Conservation (phyloP, 176 grass and related monocot genomes). For the Oryza punctata region DNA sequence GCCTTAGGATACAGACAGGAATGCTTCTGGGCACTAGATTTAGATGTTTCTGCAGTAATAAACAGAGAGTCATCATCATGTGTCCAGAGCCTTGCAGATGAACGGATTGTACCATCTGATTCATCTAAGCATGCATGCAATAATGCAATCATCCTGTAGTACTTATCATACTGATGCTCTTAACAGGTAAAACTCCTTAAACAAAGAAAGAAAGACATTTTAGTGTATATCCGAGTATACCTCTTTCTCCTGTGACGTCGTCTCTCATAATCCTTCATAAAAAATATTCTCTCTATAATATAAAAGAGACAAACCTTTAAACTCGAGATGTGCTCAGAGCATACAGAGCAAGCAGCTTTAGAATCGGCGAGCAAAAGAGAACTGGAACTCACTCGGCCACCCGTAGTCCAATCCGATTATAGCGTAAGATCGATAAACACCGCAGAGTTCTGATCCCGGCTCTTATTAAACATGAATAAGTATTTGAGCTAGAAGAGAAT, state of each 20-base stretch:
- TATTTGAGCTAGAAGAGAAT: not conserved
- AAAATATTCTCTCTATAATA: not conserved
- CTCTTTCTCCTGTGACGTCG: not conserved
- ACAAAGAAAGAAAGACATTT: not conserved
- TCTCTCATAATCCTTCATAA: not conserved
- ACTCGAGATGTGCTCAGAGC: not conserved
- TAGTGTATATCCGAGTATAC: not conserved
- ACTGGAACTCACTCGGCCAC: not conserved
- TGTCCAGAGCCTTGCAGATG: not conserved
- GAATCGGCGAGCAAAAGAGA: not conserved
- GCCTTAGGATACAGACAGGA: conserved; percentile 16
- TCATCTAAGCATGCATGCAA: not conserved
- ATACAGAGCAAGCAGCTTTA: not conserved
- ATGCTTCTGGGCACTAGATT: conserved; percentile 41
- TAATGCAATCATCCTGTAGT: conserved; percentile 24
- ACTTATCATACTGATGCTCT: not conserved
- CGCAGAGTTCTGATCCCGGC: not conserved
- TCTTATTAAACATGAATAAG: not conserved
- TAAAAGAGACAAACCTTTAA: not conserved
- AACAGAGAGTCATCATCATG: conserved; percentile 31
- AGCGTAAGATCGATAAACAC: not conserved
- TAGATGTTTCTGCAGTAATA: conserved; percentile 44
- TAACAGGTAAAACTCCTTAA: not conserved
- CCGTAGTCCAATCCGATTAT: not conserved
- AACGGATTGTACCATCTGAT: conserved; percentile 5